Percentiles rank a stretch among this genome's conserved stretches.
phyloP scores from a whole-genome alignment of 352 stramenopile species.

The Globisporangium camurandrum region DNA sequence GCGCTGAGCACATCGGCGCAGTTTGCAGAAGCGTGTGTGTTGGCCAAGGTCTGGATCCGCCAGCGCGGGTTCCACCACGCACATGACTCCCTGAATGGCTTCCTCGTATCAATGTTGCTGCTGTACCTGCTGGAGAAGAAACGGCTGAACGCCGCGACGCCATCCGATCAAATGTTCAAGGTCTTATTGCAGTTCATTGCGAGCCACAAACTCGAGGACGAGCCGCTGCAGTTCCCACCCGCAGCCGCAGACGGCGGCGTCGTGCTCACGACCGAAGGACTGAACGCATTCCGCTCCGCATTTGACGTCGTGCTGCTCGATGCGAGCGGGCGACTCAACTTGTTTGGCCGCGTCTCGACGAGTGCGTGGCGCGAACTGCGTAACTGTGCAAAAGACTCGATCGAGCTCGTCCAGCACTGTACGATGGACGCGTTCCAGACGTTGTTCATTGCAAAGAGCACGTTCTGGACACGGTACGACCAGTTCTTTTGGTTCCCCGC shows the following conservation, averaged over 20 bases:
- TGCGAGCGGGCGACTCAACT: constrained; percentile 62
- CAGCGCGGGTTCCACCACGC: constrained; percentile 74
- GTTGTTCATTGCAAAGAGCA: constrained; percentile 76
- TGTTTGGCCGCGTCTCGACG: constrained; percentile 56
- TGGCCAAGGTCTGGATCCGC: constrained; percentile 85
- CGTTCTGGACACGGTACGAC: constrained; percentile 82
- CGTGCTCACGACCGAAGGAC: constrained; percentile 50
- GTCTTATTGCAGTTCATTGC: constrained; percentile 78
- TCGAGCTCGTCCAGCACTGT: constrained; percentile 52
- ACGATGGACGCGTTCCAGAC: constrained; percentile 69
- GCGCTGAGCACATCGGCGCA: constrained; percentile 51
- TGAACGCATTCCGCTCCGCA: constrained; percentile 53
- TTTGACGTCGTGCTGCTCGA: constrained; percentile 79
- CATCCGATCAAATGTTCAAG: constrained; percentile 84
- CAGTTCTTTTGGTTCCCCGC: constrained; percentile 81
- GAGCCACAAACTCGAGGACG: constrained; percentile 51
- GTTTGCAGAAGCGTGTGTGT: constrained; percentile 70
- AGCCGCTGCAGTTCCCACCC: constrained; percentile 62
- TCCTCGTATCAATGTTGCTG: constrained; percentile 77
- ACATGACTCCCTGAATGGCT: constrained; percentile 79
- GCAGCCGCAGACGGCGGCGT: constrained; percentile 37
- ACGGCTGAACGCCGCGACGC: constrained; percentile 55
- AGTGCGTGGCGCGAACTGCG: constrained; percentile 71
- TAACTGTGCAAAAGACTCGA: constrained; percentile 46
- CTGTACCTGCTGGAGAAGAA: constrained; percentile 76